phyloP scores from a whole-genome alignment of 805 yeast genomes.

The Ogataea dorogensis region DNA sequence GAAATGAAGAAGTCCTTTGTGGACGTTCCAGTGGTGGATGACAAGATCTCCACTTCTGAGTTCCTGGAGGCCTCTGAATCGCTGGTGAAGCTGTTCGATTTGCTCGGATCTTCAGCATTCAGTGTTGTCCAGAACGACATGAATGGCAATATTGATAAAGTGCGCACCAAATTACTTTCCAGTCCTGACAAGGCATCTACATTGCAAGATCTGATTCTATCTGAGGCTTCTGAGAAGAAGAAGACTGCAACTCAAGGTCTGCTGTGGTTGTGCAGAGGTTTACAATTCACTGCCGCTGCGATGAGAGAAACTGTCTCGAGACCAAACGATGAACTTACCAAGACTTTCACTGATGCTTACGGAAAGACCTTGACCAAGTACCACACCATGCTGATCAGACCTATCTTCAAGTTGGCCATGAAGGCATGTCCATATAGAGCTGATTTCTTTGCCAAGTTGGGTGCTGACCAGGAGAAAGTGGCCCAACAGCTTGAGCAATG shows the following conservation, averaged over 20 bases:
- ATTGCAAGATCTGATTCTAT: constrained; percentile 71
- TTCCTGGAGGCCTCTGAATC: constrained; percentile 85
- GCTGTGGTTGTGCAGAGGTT: constrained; percentile 82
- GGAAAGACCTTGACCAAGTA: constrained; percentile 73
- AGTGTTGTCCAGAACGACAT: constrained; percentile 82
- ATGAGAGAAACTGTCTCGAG: constrained; percentile 74
- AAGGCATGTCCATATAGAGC: constrained; percentile 90
- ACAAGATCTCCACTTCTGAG: constrained; percentile 67
- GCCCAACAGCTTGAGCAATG: constrained; percentile 62
- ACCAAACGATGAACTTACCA: constrained; percentile 63
- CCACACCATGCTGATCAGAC: constrained; percentile 79
- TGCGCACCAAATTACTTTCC: constrained; percentile 61
- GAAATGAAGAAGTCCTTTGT: constrained; percentile 69
- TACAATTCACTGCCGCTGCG: constrained; percentile 87
- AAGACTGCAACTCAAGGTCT: constrained; percentile 89
- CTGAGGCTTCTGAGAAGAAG: constrained; percentile 64
- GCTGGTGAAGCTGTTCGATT: constrained; percentile 76
- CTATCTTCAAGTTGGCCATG: constrained; percentile 91
- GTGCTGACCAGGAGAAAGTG: constrained; percentile 70
- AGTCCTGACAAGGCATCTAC: constrained; percentile 65
- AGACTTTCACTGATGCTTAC: constrained; percentile 84
- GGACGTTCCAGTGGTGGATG: constrained; percentile 66
- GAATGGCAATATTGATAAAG: constrained; percentile 80
- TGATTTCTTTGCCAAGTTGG: constrained; percentile 80
- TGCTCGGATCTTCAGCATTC: constrained; percentile 83